Base-by-base conservation (phyloP, 768 basidiomycete genomes). In the Vararia minispora region DNA sequence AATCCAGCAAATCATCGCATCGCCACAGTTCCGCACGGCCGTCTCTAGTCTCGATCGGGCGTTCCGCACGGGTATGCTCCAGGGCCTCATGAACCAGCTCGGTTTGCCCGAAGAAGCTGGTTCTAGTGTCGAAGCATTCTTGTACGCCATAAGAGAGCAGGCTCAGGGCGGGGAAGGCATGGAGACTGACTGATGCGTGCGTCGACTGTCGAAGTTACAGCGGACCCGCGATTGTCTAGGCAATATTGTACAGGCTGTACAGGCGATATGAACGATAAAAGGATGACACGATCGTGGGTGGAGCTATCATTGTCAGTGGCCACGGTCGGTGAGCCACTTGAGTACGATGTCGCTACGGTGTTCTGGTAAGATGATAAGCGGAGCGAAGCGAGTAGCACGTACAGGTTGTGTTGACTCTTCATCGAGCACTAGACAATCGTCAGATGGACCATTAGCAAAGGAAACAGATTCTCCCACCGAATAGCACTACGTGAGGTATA, bases 361-460 rank as follows among this genome's bases (percentile, higher is more conserved):
- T 33, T 28, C 41, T 39, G 13, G 22, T 51, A 6, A 48, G 35
- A 35, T 30, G 29, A 26, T 21, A 33, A 31, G 26, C 9, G n/a
- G 5, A n/a, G 16, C 17, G 13, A 13, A 8, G 12, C 10, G 2
- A 14, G 1, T 14, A 20, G 20, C 24, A 56, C 83, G 39, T 49
- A 85, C 81, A 95, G 63, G 55, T 95, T 95, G 58, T 95, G 89
- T 58, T 87, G 84, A 52, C 79, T 91, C 60, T 91, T 92, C 82
- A 94, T 92, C 2, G 89, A 95, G 56, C 90, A 94, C 91, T 95
- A 49, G 1, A 33, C 20, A 10, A 11, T 8, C 33, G 23, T 9
- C 21, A 22, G 25, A 23, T 4, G 29, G 41, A 14, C 25, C 9
- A 24, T 11, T 26, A 9, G 23, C 33, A 27, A 21, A 17, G 17